A percentile compares a stretch with the other conserved stretches of the same genome.
These are phyloP conservation scores for Gonium pectorale DNA, from an alignment of 139 green algal genomes.

Conservation along the genomic window DNA sequence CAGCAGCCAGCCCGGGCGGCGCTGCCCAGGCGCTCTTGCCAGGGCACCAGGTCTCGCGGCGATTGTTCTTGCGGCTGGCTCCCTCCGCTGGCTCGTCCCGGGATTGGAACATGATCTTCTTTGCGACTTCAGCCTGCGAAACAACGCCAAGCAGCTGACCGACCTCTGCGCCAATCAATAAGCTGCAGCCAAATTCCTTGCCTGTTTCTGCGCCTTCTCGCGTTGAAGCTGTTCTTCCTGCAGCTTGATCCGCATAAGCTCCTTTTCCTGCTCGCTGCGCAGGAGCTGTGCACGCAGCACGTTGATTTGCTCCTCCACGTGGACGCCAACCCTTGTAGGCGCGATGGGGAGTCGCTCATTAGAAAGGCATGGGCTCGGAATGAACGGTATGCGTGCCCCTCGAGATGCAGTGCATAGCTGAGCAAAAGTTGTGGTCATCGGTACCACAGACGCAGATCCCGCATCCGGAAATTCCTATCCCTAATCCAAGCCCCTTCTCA, in stretches of 20 bases:
- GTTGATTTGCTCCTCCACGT: slow-evolving; percentile 78
- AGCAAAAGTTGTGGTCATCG: too few species aligned
- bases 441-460: too few species aligned
- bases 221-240: slow-evolving; percentile 81
- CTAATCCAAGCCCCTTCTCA: too few species aligned
- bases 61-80: slow-evolving; percentile 37
- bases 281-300: slow-evolving; percentile 77
- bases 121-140: slow-evolving; percentile 61
- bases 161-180: slow-evolving; percentile 1
- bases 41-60: slow-evolving; percentile 70
- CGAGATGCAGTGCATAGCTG: too few species aligned
- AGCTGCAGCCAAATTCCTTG: too few species aligned
- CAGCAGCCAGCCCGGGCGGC: background rate
- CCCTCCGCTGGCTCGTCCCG: slow-evolving; percentile 9
- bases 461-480: too few species aligned
- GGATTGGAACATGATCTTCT: slow-evolving; percentile 68
- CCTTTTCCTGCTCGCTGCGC: slow-evolving; percentile 87
- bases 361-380: too few species aligned
- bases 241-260: slow-evolving; percentile 83
- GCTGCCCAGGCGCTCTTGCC: slow-evolving; percentile 59
- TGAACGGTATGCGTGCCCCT: too few species aligned
- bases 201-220: slow-evolving; percentile 84
- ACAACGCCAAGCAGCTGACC: background rate
- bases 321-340: slow-evolving; percentile 56
- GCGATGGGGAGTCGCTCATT: too few species aligned